phyloP scores from a whole-genome alignment of 352 stramenopile species.

The Phytophthora syringae region DNA sequence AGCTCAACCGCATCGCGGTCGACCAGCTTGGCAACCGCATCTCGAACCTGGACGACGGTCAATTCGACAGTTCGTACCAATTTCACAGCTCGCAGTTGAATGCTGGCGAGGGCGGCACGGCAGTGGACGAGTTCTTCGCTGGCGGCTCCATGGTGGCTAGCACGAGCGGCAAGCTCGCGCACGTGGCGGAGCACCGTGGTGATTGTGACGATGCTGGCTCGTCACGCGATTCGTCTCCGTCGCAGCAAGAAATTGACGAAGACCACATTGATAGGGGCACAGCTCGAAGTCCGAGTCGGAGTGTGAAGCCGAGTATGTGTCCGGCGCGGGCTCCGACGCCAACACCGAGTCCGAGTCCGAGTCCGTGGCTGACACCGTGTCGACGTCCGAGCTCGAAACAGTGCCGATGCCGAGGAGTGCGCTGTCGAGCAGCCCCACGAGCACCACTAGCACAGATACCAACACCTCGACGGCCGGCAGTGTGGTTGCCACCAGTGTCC shows the following conservation, averaged over 20 bases:
- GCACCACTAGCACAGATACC: too few species aligned
- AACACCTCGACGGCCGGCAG: too few species aligned
- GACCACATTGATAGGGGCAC: too few species aligned
- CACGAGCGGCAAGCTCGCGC: not conserved
- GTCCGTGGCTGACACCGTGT: too few species aligned
- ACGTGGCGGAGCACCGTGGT: not conserved
- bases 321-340: too few species aligned
- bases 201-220: not conserved
- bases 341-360: too few species aligned
- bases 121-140: slow-evolving; percentile 11
- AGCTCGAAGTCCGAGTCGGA: not conserved
- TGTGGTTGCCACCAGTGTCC: too few species aligned
- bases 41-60: slow-evolving; percentile 23
- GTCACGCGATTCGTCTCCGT: not conserved
- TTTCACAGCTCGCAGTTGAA: slow-evolving; percentile 4
- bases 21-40: slow-evolving; percentile 36
- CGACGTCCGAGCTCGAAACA: too few species aligned
- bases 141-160: not conserved
- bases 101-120: slow-evolving; percentile 4
- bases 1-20: slow-evolving; percentile 54
- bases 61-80: not conserved
- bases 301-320: too few species aligned
- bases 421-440: too few species aligned
- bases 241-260: not conserved
- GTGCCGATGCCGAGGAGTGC: too few species aligned